phyloP scores from a whole-genome alignment of 2,329 filamentous ascomycete species.

The Hypocreales sp. region DNA sequence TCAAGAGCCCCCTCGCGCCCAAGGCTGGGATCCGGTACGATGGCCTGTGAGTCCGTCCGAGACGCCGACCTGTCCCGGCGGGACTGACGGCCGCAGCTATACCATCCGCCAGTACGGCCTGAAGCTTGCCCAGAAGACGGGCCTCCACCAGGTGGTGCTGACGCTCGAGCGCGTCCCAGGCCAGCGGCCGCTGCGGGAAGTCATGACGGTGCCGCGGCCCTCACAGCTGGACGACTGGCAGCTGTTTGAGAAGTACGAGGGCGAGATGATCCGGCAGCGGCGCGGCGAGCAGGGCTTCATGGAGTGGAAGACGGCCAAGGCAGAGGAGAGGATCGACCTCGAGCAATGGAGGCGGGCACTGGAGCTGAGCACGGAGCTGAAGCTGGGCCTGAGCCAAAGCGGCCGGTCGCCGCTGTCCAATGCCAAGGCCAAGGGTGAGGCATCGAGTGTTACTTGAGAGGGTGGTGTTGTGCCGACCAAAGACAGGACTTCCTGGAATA shows the following conservation, averaged over 20 bases:
- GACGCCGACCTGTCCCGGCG: not conserved
- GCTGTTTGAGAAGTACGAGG: slow-evolving; percentile 30
- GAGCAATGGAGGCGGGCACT: slow-evolving; percentile 12
- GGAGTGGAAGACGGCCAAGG: slow-evolving; percentile 22
- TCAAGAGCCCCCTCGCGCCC: slow-evolving; percentile 36
- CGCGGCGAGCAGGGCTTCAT: slow-evolving; percentile 23
- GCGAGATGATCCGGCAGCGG: slow-evolving; percentile 21
- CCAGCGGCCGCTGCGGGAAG: slow-evolving; percentile 25
- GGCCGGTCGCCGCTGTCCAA: slow-evolving; percentile 1
- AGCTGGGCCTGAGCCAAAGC: slow-evolving; percentile 4
- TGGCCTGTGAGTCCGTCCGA: slow-evolving; percentile 29
- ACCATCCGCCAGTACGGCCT: slow-evolving; percentile 30
- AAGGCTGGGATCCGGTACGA: slow-evolving; percentile 39
- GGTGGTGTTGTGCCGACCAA: too few relatives aligned
- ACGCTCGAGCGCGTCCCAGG: slow-evolving; percentile 26
- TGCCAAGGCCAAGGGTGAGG: not conserved
- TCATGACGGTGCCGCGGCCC: slow-evolving; percentile 31
- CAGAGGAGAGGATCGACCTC: slow-evolving; percentile 12
- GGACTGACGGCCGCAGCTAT: slow-evolving; percentile 23
- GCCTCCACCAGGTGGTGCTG: slow-evolving; percentile 27
- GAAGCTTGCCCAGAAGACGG: slow-evolving; percentile 21
- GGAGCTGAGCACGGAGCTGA: slow-evolving; percentile 10
- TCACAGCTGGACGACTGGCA: slow-evolving; percentile 42
- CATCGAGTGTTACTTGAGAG: too few relatives aligned
- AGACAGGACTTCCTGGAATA: too few relatives aligned